These are phyloP conservation scores for Meyerozyma athensensis DNA, from an alignment of 1,139 yeast genomes.

Conservation along the genomic window DNA sequence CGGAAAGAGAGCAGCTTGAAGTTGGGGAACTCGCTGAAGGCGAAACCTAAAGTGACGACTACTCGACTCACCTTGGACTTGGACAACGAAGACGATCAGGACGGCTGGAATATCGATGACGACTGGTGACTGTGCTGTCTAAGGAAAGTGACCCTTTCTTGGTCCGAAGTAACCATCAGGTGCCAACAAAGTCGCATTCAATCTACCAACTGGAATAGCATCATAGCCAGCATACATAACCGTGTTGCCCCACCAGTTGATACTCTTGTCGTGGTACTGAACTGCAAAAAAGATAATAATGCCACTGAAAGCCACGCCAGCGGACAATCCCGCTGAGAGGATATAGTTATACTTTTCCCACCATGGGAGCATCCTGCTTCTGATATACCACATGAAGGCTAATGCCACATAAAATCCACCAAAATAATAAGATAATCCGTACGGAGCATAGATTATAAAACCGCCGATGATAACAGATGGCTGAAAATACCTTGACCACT, in stretches of 20 bases:
- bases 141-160: conserved; percentile 12
- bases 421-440: conserved; percentile 49
- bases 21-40: neutral
- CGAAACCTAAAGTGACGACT: neutral
- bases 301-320: conserved; percentile 58
- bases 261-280: conserved; percentile 34
- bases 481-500: conserved; percentile 32
- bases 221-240: conserved; percentile 42
- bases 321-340: conserved; percentile 40
- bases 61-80: neutral
- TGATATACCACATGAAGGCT: conserved; percentile 50
- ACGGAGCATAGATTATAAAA: conserved; percentile 47
- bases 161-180: conserved; percentile 18
- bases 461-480: conserved; percentile 49
- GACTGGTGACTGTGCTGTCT: conserved; percentile 10
- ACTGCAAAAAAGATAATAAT: conserved; percentile 53
- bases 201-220: conserved; percentile 23
- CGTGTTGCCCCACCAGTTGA: conserved; percentile 60
- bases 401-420: conserved; percentile 47
- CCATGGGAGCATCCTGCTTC: conserved; percentile 47
- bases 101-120: conserved; percentile 12
- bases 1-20: conserved; percentile 7
- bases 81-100: neutral
- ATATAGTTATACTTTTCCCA: conserved; percentile 67
- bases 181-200: conserved; percentile 12